Base-by-base conservation (phyloP, 108 stramenopile species). In the Nitzschia sp. region DNA sequence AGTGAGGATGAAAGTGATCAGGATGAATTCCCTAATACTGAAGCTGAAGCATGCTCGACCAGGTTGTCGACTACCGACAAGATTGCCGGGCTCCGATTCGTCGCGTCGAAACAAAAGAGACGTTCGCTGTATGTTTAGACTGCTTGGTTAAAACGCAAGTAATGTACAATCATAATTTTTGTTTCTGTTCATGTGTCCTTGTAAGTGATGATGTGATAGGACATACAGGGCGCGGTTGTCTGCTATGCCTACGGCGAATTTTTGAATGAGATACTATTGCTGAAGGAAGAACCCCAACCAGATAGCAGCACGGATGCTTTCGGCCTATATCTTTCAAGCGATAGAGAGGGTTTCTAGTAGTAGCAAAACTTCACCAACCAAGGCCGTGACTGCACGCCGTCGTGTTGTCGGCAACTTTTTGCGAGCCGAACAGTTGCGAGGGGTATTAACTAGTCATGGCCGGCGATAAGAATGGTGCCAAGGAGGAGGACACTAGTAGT, bases 1-100 rank as follows among this genome's bases (percentile, higher is more conserved):
- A 32, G 30, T 29, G 56, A 57, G 9, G 27, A 30, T 13, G n/a
- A 17, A 6, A 4, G 4, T 3, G 56, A 57, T 3, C 11, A 28
- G 8, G 30, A 18, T 5, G 61, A 62, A 23, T 62, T 26, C 23
- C 61, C 61, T 0, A 62, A 62, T 17, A 62, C 61, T 1, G 5
- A 19, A 1, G 35, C 61, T 1, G 61, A 62, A 17, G 28, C 29
- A 1, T 62, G 26, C 38, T n/a, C 58, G 1, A 62, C 61, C 5
- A 62, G 26, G 38, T 5, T 62, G 21, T 62, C 61, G 2, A 62
- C 61, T 1, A 62, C 61, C 0, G 61, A 62, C 13, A 62, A 62
- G 61, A 62, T 62, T 45, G 61, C 61, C 24, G 38, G 61, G 1
- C 38, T 62, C 17, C 61, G 61, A 26, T 62, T 42, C 46, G 61